Evolutionary conservation across 257 asterid genomes (phyloP).

Genomic region (Coffea eugenioides): DNA sequence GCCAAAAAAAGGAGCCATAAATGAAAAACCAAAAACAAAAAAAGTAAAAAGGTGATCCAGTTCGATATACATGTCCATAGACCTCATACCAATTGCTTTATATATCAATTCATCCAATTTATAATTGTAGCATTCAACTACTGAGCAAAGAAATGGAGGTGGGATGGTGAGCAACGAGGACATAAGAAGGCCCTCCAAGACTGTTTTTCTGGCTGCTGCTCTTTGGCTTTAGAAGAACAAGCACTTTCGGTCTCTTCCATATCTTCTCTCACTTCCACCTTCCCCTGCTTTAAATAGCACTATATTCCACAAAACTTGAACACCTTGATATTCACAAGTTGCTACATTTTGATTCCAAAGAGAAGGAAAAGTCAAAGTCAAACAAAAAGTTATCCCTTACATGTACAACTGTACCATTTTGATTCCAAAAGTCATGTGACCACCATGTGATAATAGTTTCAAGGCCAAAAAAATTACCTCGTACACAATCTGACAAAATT

Average conservation of each 20-base stretch:
- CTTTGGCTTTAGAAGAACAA: background rate
- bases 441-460: no score
- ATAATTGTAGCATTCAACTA: background rate
- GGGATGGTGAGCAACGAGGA: background rate
- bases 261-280: background rate
- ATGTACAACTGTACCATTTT: no score
- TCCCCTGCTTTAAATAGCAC: background rate
- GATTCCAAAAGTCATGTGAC: no score
- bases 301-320: conserved; percentile 5
- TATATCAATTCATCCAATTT: background rate
- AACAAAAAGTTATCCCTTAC: no score
- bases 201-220: background rate
- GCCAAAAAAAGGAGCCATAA: background rate
- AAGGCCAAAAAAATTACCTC: no score
- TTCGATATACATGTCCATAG: background rate
- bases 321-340: background rate
- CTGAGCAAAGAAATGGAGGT: background rate
- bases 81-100: background rate
- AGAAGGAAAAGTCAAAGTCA: no score
- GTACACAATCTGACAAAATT: no score
- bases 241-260: background rate
- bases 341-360: background rate
- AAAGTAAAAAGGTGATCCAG: background rate
- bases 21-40: no score
- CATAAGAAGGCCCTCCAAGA: background rate